phyloP scores from a whole-genome alignment of 495 filamentous ascomycete species.

The Neurospora sublineolata region DNA sequence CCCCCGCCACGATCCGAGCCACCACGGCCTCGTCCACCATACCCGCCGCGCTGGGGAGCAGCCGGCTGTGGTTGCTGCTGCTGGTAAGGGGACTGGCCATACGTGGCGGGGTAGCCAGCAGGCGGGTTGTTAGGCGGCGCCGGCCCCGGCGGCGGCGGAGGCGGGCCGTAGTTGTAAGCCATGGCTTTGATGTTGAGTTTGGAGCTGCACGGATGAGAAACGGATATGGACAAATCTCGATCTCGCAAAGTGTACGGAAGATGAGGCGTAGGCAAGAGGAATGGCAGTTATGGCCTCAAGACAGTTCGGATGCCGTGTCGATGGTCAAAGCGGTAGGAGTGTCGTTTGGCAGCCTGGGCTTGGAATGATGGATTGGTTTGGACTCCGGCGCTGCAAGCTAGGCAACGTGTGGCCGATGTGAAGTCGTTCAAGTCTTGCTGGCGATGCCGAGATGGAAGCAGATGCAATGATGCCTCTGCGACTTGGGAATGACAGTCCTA shows the following conservation, averaged over 20 bases:
- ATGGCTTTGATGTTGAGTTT: constrained; percentile 8
- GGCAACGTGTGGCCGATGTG: not conserved
- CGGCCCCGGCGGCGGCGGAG: constrained; percentile 40
- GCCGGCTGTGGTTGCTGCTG: constrained; percentile 5
- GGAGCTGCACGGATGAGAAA: not conserved
- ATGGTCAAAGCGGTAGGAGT: not conserved
- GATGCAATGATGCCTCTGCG: not conserved
- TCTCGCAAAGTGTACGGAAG: not conserved
- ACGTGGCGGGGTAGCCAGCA: constrained; percentile 21
- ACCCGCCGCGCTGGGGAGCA: constrained; percentile 19
- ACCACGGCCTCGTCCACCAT: constrained; percentile 23
- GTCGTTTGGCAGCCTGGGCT: not conserved
- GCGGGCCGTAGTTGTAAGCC: constrained; percentile 44
- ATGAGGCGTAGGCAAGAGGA: not conserved
- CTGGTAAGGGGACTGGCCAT: constrained; percentile 23
- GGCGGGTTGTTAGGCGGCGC: constrained; percentile 20
- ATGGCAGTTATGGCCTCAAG: not conserved
- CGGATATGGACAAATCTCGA: not conserved
- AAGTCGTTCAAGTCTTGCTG: not conserved
- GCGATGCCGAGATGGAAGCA: not conserved
- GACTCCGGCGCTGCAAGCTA: not conserved
- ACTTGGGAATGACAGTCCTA: not conserved
- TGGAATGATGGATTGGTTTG: not conserved
- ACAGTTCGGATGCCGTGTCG: not conserved
- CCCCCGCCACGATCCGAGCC: constrained; percentile 27